phyloP scores from a whole-genome alignment of 805 yeast genomes.

The Sugiyamaella qingdaonensis region DNA sequence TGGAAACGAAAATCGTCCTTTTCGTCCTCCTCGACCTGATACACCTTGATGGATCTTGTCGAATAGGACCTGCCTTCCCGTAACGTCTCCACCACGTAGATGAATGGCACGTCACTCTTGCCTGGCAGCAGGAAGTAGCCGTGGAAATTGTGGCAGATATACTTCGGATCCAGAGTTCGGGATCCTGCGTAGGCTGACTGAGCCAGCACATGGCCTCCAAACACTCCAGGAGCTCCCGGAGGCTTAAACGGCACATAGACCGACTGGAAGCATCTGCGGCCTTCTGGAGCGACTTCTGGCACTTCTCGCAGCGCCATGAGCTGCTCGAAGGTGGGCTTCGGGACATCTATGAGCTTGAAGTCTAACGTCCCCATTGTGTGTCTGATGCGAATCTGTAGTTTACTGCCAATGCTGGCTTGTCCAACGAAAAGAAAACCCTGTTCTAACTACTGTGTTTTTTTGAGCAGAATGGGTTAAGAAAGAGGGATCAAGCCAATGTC shows the following conservation, averaged over 20 bases:
- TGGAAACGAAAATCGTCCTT: slow-evolving; percentile 19
- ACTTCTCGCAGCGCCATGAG: slow-evolving; percentile 18
- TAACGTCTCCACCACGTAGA: slow-evolving; percentile 25
- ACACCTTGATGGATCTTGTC: slow-evolving; percentile 26
- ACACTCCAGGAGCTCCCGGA: slow-evolving; percentile 25
- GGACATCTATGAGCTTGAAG: slow-evolving; percentile 14
- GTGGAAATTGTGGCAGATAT: slow-evolving; percentile 24
- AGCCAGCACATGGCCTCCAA: slow-evolving; percentile 30
- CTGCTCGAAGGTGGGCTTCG: slow-evolving; percentile 18
- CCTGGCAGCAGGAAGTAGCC: slow-evolving; percentile 31
- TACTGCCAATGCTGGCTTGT: not conserved
- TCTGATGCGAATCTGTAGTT: not conserved
- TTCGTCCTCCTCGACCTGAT: slow-evolving; percentile 23
- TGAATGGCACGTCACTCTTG: slow-evolving; percentile 26
- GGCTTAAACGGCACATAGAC: slow-evolving; percentile 25
- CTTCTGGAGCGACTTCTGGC: slow-evolving; percentile 10
- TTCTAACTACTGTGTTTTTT: too few relatives aligned
- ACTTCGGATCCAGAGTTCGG: slow-evolving; percentile 20
- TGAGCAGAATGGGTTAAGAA: too few relatives aligned
- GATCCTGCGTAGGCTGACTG: slow-evolving; percentile 26
- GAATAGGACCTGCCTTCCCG: slow-evolving; percentile 28
- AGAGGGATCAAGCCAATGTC: not conserved
- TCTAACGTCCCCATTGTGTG: not conserved
- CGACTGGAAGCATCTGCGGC: slow-evolving; percentile 21
- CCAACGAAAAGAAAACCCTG: not conserved